Conservation (phyloP, 768 basidiomycete genomes). For the Mrakia gelida region DNA sequence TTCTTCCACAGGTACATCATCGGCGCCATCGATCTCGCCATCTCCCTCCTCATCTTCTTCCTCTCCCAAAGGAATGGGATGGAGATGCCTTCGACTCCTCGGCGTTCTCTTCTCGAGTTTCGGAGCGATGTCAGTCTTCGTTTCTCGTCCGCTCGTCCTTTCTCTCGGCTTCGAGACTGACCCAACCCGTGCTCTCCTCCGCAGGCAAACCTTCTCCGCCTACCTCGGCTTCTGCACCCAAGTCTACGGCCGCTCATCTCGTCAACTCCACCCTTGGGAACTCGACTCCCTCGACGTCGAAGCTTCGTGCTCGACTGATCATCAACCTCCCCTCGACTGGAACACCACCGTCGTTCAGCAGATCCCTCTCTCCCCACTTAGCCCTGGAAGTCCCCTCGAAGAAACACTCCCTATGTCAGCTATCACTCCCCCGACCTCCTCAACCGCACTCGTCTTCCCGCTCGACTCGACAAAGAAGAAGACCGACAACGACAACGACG, state of each 20-base stretch:
- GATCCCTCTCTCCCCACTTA: background rate
- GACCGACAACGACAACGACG: background rate
- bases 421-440: background rate
- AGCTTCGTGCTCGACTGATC: background rate
- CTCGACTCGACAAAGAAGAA: background rate
- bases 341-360: background rate
- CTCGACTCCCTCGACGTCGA: background rate
- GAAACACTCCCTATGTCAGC: background rate
- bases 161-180: background rate
- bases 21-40: background rate
- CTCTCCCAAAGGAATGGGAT: background rate
- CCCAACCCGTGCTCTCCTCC: background rate
- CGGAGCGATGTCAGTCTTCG: background rate
- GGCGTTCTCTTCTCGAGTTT: conserved; percentile 1
- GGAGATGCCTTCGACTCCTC: background rate
- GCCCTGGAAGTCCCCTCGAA: background rate
- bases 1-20: background rate
- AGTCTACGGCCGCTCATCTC: background rate
- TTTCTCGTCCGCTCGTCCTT: background rate
- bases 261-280: background rate
- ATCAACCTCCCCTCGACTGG: background rate
- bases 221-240: background rate
- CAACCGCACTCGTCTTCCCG: background rate
- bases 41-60: conserved; percentile 11
- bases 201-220: no score